Conservation (phyloP, 192 early-diverging fungal species). For the Umbelopsis isabellina region DNA sequence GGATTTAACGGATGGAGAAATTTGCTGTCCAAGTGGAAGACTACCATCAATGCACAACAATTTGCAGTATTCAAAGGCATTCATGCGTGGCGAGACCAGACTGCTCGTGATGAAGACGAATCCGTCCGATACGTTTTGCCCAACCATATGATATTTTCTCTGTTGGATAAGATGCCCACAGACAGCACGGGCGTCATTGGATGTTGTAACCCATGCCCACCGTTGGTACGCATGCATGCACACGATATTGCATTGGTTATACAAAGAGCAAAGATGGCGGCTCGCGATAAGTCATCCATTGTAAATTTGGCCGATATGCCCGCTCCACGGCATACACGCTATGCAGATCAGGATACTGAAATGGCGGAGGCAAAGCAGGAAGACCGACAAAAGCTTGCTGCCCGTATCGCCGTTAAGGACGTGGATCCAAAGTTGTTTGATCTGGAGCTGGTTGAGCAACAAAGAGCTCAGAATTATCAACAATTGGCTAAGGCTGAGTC, state of each 20-base stretch:
- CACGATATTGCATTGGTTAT: constrained; percentile 72
- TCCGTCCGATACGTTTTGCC: constrained; percentile 86
- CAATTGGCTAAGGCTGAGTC: not conserved
- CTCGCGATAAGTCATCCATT: not conserved
- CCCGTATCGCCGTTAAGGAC: not conserved
- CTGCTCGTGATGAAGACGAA: constrained; percentile 94
- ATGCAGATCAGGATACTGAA: constrained; percentile 8
- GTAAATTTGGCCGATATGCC: constrained; percentile 12
- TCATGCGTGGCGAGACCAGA: constrained; percentile 92
- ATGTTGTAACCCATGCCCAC: constrained; percentile 80
- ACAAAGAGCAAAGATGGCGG: constrained; percentile 28
- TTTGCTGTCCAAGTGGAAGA: constrained; percentile 65
- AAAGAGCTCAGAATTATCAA: not conserved
- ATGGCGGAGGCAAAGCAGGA: not conserved
- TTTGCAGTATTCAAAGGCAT: constrained; percentile 84
- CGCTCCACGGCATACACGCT: constrained; percentile 11
- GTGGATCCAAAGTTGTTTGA: constrained; percentile 30
- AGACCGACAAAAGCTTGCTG: not conserved
- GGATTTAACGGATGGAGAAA: constrained; percentile 82
- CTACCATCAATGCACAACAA: constrained; percentile 55
- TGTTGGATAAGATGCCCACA: constrained; percentile 75
- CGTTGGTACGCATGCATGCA: constrained; percentile 83
- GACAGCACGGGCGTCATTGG: constrained; percentile 68
- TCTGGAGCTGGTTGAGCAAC: constrained; percentile 1
- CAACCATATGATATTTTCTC: constrained; percentile 81